Evolutionary conservation across 495 filamentous ascomycete genomes (phyloP), one percentile per base, ranked within the genome.

Genomic region (Chaetomium cochliodes): DNA sequence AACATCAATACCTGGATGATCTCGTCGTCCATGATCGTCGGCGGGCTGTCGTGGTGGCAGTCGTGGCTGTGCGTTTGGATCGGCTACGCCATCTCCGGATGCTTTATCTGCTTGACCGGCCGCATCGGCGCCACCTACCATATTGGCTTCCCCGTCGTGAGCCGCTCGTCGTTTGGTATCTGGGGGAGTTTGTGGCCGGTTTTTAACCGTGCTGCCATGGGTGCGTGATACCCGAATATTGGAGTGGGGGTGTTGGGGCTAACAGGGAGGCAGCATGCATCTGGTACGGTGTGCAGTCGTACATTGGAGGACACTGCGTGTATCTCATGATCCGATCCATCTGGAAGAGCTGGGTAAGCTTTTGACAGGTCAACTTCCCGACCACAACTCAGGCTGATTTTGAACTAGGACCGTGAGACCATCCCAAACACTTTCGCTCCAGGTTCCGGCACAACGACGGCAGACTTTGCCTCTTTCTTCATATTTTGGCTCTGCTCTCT

Each of bases 1-100:
- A 97, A 97, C 75, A 96, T 97, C 75, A 97, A 97, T 76, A 97
- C 93, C 18, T 97, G 93, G 93, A 97, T 97, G 93, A 96, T 97
- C 65, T 93, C 90, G 15, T 88, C 90, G 5, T 88, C 88, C 79
- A 93, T 96, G 72, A 78, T 81, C 26, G 82, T 87, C 0, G 79
- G 76, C 62, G 90, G 92, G 8, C 80, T 97, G 53, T 91, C 91
- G 5, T 97, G 93, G 93, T 97, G 93, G 93, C 92, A 97, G 76
- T 87, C 91, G 3, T 97, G 92, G 93, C 79, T 97, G 15, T 94
- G 91, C 73, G 83, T 86, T n/a, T 92, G 89, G 90, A 79, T 91
- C 26, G 92, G 92, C 57, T 96, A 96, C 71, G 81, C 86, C 47
- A 87, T 96, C 65, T 85, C 91, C 0, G 91, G 83, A 22, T 77